Base-by-base conservation (phyloP, 2,329 filamentous ascomycete genomes). In the Beauveria asiatica region DNA sequence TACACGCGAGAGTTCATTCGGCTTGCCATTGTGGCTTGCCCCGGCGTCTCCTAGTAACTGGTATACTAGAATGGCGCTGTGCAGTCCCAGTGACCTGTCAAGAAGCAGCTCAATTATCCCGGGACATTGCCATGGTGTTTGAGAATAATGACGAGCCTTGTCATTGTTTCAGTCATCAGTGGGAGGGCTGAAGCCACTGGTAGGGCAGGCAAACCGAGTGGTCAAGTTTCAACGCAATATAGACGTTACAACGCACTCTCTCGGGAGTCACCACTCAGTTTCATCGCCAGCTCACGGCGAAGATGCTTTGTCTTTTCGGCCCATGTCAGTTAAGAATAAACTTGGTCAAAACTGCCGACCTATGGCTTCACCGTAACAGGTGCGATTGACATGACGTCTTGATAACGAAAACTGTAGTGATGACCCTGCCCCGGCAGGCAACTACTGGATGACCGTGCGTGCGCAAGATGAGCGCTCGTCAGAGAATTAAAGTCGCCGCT, bases 131-230 rank as follows among this genome's bases (percentile, higher is more conserved):
- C 17, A 25, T 17, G 23, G 45, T 46, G 45, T 41, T 23, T 16
- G 41, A 17, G 10, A 42, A 33, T 42, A 53, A 27, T 46, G 30
- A 41, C 55, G 19, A 44, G 21, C 42, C 50, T 44, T 50, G 6
- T 49, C 10, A 30, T 44, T 57, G 45, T 37, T 19, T 41, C 25
- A 23, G 45, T 30, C 23, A 57, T 45, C 46, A 39, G 25, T 48
- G 56, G 37, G 44, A 48, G 46, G 48, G 30, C 45, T 52, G 46
- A 44, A 45, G 56, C 48, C 56, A 59, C 56, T 17, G 37, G 37
- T n/a, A 51, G 39, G 56, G 46, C 45, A 42, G 16, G 25, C 37
- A 25, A 51, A 52, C 39, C 46, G 25, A 41, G 21, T 57, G 19
- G 30, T 42, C 39, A 41, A 16, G 33, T 37, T 37, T 37, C 33